phyloP scores from a whole-genome alignment of 192 early-diverging fungal genomes.

The Phycomyces nitens region DNA sequence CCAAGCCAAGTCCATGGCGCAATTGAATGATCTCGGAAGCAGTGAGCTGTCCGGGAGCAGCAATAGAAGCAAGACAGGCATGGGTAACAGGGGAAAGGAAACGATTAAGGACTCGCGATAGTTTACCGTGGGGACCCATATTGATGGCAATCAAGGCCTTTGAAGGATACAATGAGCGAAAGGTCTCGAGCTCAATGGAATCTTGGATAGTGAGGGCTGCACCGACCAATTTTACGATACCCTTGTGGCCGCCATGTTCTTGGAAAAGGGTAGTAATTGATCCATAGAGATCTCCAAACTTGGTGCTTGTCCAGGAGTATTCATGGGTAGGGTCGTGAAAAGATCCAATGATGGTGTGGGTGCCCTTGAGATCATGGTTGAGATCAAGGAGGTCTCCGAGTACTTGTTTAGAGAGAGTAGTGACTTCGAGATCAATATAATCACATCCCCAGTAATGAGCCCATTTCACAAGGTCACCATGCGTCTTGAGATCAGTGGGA shows the following conservation, averaged over 20 bases:
- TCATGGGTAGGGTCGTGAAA: constrained; percentile 77
- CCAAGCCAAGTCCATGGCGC: no score
- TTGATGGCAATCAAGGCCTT: constrained; percentile 84
- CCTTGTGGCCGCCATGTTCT: constrained; percentile 24
- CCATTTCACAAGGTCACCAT: constrained; percentile 57
- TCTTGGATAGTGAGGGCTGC: constrained; percentile 68
- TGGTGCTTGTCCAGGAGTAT: constrained; percentile 52
- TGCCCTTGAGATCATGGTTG: constrained; percentile 21
- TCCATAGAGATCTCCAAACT: constrained; percentile 46
- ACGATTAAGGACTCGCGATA: constrained; percentile 82
- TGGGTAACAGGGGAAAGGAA: constrained; percentile 92
- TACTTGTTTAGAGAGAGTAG: constrained; percentile 3
- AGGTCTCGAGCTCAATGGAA: constrained; percentile 76
- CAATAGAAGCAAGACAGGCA: constrained; percentile 60
- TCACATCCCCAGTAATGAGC: constrained; percentile 88
- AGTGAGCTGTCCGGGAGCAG: constrained; percentile 91
- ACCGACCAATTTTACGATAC: constrained; percentile 92
- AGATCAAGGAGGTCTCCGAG: not conserved
- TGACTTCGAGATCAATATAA: constrained; percentile 85
- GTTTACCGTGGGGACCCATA: constrained; percentile 84
- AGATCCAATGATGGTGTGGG: constrained; percentile 73
- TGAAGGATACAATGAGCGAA: constrained; percentile 37
- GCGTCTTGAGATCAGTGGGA: constrained; percentile 46
- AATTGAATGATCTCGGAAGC: constrained; percentile 24
- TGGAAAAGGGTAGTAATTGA: constrained; percentile 26